Conservation (phyloP, 1,139 yeast species). For the Nakaseomyces delphensis region DNA sequence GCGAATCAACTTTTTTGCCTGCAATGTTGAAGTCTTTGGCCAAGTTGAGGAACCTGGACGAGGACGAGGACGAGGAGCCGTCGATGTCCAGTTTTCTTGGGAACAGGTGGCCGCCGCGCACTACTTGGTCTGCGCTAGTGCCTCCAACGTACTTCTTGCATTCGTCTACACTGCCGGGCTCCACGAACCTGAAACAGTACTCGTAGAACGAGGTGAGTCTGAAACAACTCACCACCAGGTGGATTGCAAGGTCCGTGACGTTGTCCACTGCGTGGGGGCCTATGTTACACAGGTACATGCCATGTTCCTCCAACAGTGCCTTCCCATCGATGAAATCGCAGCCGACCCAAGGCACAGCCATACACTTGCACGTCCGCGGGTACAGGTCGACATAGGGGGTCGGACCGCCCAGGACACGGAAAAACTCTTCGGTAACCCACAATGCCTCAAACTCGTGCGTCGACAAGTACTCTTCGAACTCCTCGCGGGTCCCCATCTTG, state of each 20-base stretch:
- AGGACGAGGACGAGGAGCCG: not conserved
- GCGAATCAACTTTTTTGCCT: conserved; percentile 41
- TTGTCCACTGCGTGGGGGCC: conserved; percentile 57
- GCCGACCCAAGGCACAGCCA: conserved; percentile 67
- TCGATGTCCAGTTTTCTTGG: conserved; percentile 6
- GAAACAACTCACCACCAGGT: conserved; percentile 51
- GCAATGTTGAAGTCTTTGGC: conserved; percentile 40
- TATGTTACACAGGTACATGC: conserved; percentile 54
- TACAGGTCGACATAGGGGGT: conserved; percentile 39
- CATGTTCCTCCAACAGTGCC: conserved; percentile 33
- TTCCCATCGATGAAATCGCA: conserved; percentile 50
- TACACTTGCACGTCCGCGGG: conserved; percentile 46
- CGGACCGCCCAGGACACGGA: conserved; percentile 44
- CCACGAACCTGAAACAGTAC: conserved; percentile 33
- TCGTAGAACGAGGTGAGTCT: conserved; percentile 51
- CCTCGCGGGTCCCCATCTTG: conserved; percentile 20
- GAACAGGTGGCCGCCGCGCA: conserved; percentile 6
- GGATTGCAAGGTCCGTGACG: conserved; percentile 67
- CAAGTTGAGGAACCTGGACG: conserved; percentile 13
- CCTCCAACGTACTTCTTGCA: conserved; percentile 35
- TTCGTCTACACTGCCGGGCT: conserved; percentile 36
- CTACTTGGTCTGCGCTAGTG: conserved; percentile 14
- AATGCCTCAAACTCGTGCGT: conserved; percentile 43
- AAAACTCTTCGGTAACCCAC: conserved; percentile 58
- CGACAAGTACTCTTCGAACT: conserved; percentile 22